Conservation (phyloP, 306 rosid species). For the Lathyrus tuberosus region DNA sequence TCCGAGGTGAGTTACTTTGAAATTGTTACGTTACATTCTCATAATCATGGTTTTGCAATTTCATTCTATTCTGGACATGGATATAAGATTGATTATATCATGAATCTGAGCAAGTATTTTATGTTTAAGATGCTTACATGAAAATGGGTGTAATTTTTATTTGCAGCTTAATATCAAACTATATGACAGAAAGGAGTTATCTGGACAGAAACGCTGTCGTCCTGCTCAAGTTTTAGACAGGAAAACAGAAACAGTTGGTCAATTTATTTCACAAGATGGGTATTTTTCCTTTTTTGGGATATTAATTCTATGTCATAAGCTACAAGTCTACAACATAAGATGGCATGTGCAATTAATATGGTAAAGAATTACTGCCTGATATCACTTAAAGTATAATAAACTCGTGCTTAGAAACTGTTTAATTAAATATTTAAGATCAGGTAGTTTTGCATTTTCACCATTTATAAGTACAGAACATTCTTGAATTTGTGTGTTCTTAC, state of each 20-base stretch:
- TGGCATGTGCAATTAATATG: neutral
- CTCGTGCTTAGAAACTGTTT: constrained; percentile 6
- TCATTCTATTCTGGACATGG: constrained; percentile 16
- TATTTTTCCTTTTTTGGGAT: constrained; percentile 36
- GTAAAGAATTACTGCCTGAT: constrained; percentile 6
- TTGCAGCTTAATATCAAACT: constrained; percentile 68
- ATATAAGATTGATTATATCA: constrained; percentile 8
- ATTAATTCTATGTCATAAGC: constrained; percentile 24
- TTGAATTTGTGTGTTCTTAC: neutral
- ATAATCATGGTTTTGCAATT: constrained; percentile 36
- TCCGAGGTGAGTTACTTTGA: constrained; percentile 66
- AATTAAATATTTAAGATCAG: neutral
- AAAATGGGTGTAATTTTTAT: constrained; percentile 41
- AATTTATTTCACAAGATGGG: constrained; percentile 57
- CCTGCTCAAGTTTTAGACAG: constrained; percentile 71
- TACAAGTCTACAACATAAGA: neutral
- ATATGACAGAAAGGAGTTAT: constrained; percentile 73
- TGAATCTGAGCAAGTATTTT: constrained; percentile 23
- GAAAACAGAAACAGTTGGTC: constrained; percentile 49
- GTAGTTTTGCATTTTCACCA: constrained; percentile 31
- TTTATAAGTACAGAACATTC: neutral
- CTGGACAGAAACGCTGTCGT: constrained; percentile 76
- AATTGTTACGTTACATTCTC: constrained; percentile 32
- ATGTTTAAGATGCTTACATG: constrained; percentile 31
- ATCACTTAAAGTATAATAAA: constrained; percentile 13